These are phyloP conservation scores for Abrus precatorius DNA, from an alignment of 306 rosid species.

Conservation along the genomic window DNA sequence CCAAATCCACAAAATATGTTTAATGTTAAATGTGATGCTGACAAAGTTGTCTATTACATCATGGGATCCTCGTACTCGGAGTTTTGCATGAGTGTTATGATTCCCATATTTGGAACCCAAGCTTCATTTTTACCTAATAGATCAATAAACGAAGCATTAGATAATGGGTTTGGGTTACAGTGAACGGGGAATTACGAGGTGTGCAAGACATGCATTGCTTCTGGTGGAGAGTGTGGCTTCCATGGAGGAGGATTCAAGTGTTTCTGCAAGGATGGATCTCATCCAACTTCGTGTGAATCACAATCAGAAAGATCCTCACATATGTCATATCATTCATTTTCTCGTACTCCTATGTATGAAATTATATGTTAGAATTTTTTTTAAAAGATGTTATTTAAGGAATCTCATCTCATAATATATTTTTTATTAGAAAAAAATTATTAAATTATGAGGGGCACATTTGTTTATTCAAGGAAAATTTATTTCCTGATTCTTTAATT, in stretches of 20 bases:
- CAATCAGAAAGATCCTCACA: too few relatives aligned
- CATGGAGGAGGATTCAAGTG: slow-evolving; percentile 36
- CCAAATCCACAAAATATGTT: accelerated
- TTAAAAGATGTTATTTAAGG: too few relatives aligned
- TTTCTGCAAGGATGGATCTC: slow-evolving; percentile 48
- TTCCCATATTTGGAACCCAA: background rate
- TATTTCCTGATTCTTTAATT: too few relatives aligned
- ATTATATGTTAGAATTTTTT: too few relatives aligned
- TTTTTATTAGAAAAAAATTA: too few relatives aligned
- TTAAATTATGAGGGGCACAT: too few relatives aligned
- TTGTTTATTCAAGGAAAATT: too few relatives aligned
- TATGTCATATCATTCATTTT: too few relatives aligned
- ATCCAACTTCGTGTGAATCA: background rate
- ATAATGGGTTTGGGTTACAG: slow-evolving; percentile 21
- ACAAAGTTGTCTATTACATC: background rate
- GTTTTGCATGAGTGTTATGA: background rate
- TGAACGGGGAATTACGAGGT: background rate
- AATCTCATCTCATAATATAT: too few relatives aligned
- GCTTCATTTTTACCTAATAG: accelerated
- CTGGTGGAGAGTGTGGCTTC: slow-evolving; percentile 45
- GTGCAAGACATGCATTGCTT: background rate
- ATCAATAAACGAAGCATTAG: background rate
- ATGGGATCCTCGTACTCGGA: accelerated
- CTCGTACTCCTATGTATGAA: too few relatives aligned
- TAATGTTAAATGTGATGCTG: accelerated